These are phyloP conservation scores for Penicillium decumbens DNA, from an alignment of 2,329 filamentous ascomycete species.

Conservation along the genomic window DNA sequence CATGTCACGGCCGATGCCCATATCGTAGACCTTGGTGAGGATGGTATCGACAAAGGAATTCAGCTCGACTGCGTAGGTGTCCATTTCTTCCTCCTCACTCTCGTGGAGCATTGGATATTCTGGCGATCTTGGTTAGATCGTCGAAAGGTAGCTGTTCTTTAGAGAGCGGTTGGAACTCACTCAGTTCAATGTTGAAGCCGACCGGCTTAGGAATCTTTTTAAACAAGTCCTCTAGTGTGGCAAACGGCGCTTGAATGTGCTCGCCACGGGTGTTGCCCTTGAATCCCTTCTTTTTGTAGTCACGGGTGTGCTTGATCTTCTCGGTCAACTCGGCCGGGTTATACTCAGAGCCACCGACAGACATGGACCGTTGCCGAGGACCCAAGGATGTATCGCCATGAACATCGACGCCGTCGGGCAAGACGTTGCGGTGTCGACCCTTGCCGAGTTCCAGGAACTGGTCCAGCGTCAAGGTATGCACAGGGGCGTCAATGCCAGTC, in stretches of 20 bases:
- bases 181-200: constrained; percentile 98
- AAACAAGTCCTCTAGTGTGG: constrained; percentile 91
- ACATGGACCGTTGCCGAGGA: constrained; percentile 53
- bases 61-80: constrained; percentile 89
- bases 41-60: constrained; percentile 97
- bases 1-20: constrained; percentile 77
- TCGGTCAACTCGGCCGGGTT: constrained; percentile 54
- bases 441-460: constrained; percentile 80
- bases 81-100: constrained; percentile 92
- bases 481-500: constrained; percentile 92
- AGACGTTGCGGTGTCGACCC: constrained; percentile 43
- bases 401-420: constrained; percentile 33
- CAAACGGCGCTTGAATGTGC: constrained; percentile 93
- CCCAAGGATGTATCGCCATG: constrained; percentile 14
- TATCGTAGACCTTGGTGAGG: constrained; percentile 80
- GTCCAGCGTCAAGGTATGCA: constrained; percentile 89
- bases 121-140: constrained; percentile 31
- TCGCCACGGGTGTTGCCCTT: constrained; percentile 92
- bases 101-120: constrained; percentile 97
- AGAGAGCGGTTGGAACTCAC: constrained; percentile 34
- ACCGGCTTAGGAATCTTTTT: constrained; percentile 72
- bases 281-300: constrained; percentile 91
- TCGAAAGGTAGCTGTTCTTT: constrained; percentile 24
- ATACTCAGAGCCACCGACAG: constrained; percentile 52
- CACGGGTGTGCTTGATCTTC: constrained; percentile 93